Percentiles rank a stretch among this genome's conserved stretches.
Evolutionary conservation across 148 eudicot genomes (phyloP).

Genomic region (Selenicereus undatus): DNA sequence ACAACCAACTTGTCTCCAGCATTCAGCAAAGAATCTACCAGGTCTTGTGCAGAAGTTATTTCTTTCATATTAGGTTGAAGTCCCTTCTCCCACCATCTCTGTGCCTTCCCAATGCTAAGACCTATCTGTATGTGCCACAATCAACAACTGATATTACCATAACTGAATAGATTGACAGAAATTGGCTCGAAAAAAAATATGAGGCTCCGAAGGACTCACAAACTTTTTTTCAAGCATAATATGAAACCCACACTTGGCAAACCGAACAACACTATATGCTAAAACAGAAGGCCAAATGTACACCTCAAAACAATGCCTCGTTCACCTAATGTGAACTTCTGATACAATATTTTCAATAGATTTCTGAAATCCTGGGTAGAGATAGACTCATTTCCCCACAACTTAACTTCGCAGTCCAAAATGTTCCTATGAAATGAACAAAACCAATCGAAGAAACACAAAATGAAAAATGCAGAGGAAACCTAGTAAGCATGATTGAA

Average conservation of each 20-base stretch:
- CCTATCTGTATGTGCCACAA: conserved; percentile 35
- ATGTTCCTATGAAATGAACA: neutral
- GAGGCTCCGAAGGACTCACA: neutral
- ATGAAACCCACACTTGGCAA: neutral
- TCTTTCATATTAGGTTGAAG: conserved; percentile 71
- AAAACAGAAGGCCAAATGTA: neutral
- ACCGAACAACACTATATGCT: too few relatives aligned
- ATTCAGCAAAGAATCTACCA: conserved; percentile 59
- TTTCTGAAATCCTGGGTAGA: neutral
- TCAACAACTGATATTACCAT: neutral
- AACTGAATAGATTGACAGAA: neutral
- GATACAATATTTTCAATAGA: neutral
- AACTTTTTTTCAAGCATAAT: neutral
- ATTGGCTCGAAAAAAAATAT: neutral
- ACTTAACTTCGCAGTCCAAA: too few relatives aligned
- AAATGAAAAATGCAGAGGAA: neutral
- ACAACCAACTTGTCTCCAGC: conserved; percentile 76
- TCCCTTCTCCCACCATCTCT: conserved; percentile 91
- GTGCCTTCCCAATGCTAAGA: conserved; percentile 50
- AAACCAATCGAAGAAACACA: neutral
- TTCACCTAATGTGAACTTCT: neutral
- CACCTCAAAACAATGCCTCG: neutral
- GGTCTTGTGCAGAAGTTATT: conserved; percentile 54
- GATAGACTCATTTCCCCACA: neutral
- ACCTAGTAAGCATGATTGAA: neutral